Base-by-base conservation (phyloP, 331 rosid genomes). In the Malus hybrid region DNA sequence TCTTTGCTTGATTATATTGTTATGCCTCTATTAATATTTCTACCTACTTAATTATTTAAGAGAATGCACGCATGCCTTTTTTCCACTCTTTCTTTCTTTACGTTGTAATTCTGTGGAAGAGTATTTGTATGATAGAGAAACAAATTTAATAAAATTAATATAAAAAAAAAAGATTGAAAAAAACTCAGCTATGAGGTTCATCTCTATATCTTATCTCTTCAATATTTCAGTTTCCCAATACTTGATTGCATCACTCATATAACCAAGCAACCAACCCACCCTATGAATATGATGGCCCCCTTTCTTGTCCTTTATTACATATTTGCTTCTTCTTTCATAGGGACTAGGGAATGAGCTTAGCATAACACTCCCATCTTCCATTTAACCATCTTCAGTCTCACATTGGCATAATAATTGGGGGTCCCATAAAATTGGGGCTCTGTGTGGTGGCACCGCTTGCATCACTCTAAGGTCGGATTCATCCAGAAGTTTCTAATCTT, bases 81-180 rank as follows among this genome's bases (percentile, higher is more conserved):
- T 79, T 68, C 80, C 81, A 34, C 67, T 53, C 58, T 53, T n/a
- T 53, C 55, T 69, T 77, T 72, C 81, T 65, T 81, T 57, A 32
- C 79, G 75, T 77, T 79, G 87, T 76, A 58, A 63, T 50, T 78
- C 67, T 63, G 44, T 64, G 58, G 71, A 81, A 82, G 46, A 39
- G 13, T 61, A 77, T 71, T 58, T 84, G 73, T 86, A 58, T 68
- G 68, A 75, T 72, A 86, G 77, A 82, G 89, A 82, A 71, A 74
- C 60, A 74, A 81, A n/a, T 56, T n/a, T 20, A 48, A 39, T 22
- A 58, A 58, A 70, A 70, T 69, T 28, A 6, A 1, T 6, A 78
- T n/a, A 83, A 66, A 71, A 48, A 28, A 74, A 85, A 75, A 76
- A 6, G 3, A 0, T 6, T 0, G 58, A 7, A 74, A 76, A 84